Evolutionary conservation across 2,329 filamentous ascomycete genomes (phyloP).

Genomic region (Catunica adiposa): DNA sequence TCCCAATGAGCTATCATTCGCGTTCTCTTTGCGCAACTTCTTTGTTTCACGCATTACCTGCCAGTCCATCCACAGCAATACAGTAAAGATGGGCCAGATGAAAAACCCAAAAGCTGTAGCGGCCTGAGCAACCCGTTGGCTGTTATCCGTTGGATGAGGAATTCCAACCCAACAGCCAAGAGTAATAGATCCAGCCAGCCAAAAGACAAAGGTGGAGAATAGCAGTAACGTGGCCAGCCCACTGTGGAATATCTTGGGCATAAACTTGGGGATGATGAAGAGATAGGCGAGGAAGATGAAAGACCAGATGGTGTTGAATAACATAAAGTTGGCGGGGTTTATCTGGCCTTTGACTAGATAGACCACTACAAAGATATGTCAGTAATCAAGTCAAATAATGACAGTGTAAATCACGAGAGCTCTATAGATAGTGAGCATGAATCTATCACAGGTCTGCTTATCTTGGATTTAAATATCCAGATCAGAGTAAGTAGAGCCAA

Average conservation of each 20-base stretch:
- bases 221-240: constrained; percentile 52
- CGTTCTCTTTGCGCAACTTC: neutral
- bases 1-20: constrained; percentile 5
- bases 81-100: constrained; percentile 28
- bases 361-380: constrained; percentile 31
- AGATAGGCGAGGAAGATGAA: constrained; percentile 51
- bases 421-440: too few relatives aligned
- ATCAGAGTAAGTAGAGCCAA: neutral
- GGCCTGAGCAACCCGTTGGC: constrained; percentile 39
- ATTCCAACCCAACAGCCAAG: constrained; percentile 49
- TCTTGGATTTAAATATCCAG: too few relatives aligned
- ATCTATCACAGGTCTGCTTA: too few relatives aligned
- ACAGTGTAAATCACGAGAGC: too few relatives aligned
- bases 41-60: constrained; percentile 3
- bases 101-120: constrained; percentile 51
- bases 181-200: constrained; percentile 76
- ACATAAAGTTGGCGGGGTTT: constrained; percentile 52
- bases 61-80: constrained; percentile 11
- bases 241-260: constrained; percentile 43
- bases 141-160: constrained; percentile 33
- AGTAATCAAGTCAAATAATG: neutral
- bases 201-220: constrained; percentile 63
- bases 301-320: constrained; percentile 68
- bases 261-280: constrained; percentile 46
- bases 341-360: constrained; percentile 23